A percentile compares a stretch with the other conserved stretches of the same genome.
Evolutionary conservation across 805 yeast genomes (phyloP).

Genomic region (Starmerella geochares): DNA sequence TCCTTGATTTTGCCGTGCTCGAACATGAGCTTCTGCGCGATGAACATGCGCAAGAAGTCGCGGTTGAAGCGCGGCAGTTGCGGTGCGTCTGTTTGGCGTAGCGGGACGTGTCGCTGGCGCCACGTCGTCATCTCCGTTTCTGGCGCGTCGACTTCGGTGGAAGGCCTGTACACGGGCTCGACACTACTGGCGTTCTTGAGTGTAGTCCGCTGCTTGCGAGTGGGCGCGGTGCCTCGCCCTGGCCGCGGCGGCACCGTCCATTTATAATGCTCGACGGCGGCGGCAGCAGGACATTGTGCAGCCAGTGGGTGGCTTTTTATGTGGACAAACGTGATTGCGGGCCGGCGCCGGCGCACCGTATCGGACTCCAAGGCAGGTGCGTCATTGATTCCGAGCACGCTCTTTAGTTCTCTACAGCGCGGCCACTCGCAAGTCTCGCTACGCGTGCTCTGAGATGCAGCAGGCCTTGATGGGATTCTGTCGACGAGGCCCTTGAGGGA

Average conservation of each 20-base stretch:
- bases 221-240: background rate
- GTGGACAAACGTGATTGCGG: background rate
- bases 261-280: background rate
- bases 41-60: background rate
- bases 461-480: background rate
- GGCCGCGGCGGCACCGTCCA: background rate
- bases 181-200: background rate
- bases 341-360: background rate
- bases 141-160: background rate
- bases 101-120: background rate
- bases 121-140: conserved; percentile 1
- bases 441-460: background rate
- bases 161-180: background rate
- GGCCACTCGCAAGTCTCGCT: too few relatives aligned
- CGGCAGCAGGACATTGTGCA: background rate
- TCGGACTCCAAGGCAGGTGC: background rate
- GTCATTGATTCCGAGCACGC: background rate
- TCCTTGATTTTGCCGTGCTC: background rate
- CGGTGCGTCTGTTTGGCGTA: background rate
- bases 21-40: conserved; percentile 2
- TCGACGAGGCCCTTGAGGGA: background rate
- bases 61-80: background rate
- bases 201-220: too few relatives aligned
- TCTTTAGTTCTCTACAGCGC: background rate
- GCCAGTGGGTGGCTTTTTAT: background rate